Base-by-base conservation (phyloP, 2,329 filamentous ascomycete genomes). In the Alternaria arbusti region DNA sequence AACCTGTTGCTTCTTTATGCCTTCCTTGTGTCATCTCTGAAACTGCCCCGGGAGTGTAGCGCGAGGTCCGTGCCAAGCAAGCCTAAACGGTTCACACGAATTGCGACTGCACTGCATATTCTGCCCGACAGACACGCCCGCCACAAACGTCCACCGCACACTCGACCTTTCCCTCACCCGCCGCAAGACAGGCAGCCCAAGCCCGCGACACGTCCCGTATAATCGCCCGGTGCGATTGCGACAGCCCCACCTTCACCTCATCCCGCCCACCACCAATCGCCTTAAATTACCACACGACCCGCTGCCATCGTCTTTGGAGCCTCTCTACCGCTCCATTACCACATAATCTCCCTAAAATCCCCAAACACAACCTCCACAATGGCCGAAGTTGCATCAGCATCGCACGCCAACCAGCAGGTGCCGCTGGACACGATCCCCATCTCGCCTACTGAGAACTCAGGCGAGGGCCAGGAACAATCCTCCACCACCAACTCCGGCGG, bases 361-460 rank as follows among this genome's bases (percentile, higher is more conserved):
- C 17, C 50, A 57, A 46, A 63, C 54, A 52, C 43, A 64, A 61
- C 59, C 49, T 12, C 32, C 70, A 72, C 67, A 62, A 80, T 80
- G 78, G 72, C 78, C 60, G 78, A 79, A 67, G 75, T 79, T 28
- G 76, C 77, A 58, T 68, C 75, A 40, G 72, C 76, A 62, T 73
- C 76, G 45, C 81, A 82, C 59, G 71, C 77, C n/a, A 75, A 81
- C 65, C 81, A 83, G 68, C 85, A 84, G 63, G 85, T 87, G 43
- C 84, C 84, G 54, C 82, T 87, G 61, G 84, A 86, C 76, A 85
- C 85, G 47, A 87, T 87, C 57, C 85, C 85, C 57, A 84, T 87
- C 78, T 86, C 85, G 20, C 85, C 85, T 46, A 79, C 83, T 44
- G 78, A 80, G 67, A 78, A 85, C 68, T 81, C 83, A 66, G 76